A percentile compares a stretch with the other conserved stretches of the same genome.
These are phyloP conservation scores for Neostapfia colusana DNA, from an alignment of 176 grass and related monocot genomes.

Conservation along the genomic window DNA sequence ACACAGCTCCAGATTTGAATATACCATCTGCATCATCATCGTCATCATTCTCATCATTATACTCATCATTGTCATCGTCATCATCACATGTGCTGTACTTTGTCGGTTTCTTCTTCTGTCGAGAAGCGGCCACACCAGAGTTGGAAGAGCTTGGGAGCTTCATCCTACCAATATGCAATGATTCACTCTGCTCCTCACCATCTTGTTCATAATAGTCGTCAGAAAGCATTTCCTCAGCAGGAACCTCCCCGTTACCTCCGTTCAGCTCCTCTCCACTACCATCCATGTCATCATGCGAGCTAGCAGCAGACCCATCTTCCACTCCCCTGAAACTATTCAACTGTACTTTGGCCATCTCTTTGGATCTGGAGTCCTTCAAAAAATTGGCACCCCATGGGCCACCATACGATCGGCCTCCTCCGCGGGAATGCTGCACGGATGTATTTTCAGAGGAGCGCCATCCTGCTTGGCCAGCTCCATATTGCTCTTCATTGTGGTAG, in stretches of 20 bases:
- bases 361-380: conserved; percentile 71
- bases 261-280: conserved; percentile 47
- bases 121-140: conserved; percentile 47
- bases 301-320: conserved; percentile 39
- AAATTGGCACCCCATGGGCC: conserved; percentile 74
- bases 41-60: conserved; percentile 60
- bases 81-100: conserved; percentile 61
- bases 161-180: conserved; percentile 49
- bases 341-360: conserved; percentile 38
- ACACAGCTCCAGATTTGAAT: conserved; percentile 31
- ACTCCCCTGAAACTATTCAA: conserved; percentile 36
- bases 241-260: conserved; percentile 57
- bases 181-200: conserved; percentile 76
- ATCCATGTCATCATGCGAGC: conserved; percentile 58
- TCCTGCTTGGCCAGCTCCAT: conserved; percentile 29
- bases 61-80: conserved; percentile 42
- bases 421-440: conserved; percentile 41
- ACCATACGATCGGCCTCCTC: conserved; percentile 45
- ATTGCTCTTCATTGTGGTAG: conserved; percentile 61
- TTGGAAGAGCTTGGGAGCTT: conserved; percentile 57
- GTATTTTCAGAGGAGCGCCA: conserved; percentile 38
- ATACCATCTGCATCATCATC: conserved; percentile 83
- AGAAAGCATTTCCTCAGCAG: conserved; percentile 89
- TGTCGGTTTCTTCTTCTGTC: conserved; percentile 58
- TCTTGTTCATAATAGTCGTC: conserved; percentile 98